Evolutionary conservation across 768 basidiomycete genomes (phyloP), one percentile per base, ranked within the genome.

Genomic region (Leccinum fibrillosum): DNA sequence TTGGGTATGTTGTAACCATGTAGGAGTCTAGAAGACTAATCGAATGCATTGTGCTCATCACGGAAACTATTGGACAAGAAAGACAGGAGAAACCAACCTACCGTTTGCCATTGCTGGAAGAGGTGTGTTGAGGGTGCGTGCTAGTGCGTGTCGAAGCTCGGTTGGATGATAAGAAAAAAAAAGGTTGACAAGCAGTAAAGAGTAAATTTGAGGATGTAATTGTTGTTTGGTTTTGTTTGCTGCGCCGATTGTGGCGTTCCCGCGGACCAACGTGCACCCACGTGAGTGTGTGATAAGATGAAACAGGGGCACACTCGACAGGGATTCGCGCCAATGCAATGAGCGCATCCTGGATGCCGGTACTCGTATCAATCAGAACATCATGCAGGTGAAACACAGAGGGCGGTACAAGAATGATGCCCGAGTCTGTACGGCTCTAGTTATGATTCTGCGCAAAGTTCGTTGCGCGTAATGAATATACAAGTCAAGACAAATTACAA

Each of bases 11-110:
- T 76, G 51, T 84, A 90, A 91, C 88, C 90, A 90, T 82, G 75
- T 71, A 61, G 62, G 61, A 66, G 87, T 92, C 92, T 92, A 87
- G 73, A 92, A 92, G 91, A 95, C 92, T 94, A 95, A 95, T 94
- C 93, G 88, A 70, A 80, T 81, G 74, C 81, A 74, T 73, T 74
- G 76, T 82, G 80, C 81, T 85, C 87, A 86, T 81, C 75, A 75
- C 53, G 15, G 39, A 6, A 56, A 60, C 61, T 21, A 9, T 39
- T 2, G 49, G 55, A 19, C 44, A 42, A 3, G 34, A 48, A 35
- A 52, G 12, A 19, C 13, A 30, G 32, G 25, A 2, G 9, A 15
- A 57, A 52, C 30, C 51, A 42, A 60, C 66, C 19, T 49, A 68
- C 67, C 58, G 51, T 52, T 54, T 42, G 15, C 19, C 5, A 28